These are phyloP conservation scores for Polytrichum commune DNA, from an alignment of 225 moss, liverwort and hornwort genomes.

Conservation along the genomic window DNA sequence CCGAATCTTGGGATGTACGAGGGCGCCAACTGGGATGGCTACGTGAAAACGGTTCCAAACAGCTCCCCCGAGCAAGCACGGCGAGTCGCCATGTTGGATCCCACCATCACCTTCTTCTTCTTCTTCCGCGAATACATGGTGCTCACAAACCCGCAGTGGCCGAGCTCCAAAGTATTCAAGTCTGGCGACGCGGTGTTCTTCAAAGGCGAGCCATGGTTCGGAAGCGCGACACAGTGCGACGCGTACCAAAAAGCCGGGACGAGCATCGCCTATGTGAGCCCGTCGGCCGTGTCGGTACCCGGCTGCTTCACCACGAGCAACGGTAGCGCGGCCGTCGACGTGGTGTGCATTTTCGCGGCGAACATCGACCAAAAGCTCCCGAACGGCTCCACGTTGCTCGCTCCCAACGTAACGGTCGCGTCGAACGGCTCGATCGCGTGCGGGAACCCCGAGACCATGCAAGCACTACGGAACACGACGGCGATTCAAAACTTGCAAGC, in stretches of 20 bases:
- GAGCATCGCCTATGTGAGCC: constrained; percentile 4
- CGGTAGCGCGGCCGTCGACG: background rate
- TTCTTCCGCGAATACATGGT: background rate
- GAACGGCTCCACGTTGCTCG: background rate
- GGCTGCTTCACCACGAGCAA: constrained; percentile 2
- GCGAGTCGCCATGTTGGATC: background rate
- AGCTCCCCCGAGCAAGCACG: background rate
- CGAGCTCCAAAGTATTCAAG: background rate
- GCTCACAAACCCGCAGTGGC: constrained; percentile 1
- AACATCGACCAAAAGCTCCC: constrained; percentile 1
- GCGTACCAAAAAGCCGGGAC: background rate
- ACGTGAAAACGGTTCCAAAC: background rate
- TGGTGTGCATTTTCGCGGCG: background rate
- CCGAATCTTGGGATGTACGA: background rate
- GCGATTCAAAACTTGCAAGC: background rate
- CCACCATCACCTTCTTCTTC: background rate
- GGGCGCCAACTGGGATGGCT: background rate
- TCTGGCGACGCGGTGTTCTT: constrained; percentile 2
- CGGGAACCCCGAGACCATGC: background rate
- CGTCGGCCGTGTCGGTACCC: background rate
- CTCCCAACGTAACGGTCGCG: background rate
- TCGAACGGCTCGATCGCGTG: background rate
- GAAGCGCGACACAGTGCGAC: background rate
- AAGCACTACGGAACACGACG: background rate
- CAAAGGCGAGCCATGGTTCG: background rate